Evolutionary conservation across 805 yeast genomes (phyloP), one percentile per base, ranked within the genome.

Genomic region (Debaryomyces prosopidis): DNA sequence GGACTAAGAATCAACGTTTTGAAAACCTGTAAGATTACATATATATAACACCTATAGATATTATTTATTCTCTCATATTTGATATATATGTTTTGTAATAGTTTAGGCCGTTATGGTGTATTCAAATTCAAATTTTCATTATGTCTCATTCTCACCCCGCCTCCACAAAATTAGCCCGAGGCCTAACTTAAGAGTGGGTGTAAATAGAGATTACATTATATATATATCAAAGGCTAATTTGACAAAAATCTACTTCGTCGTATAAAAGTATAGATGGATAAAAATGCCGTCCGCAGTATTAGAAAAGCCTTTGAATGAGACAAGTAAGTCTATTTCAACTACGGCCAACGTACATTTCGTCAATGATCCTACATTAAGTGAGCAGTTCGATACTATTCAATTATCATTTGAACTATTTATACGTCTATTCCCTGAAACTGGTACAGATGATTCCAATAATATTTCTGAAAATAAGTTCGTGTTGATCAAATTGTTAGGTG

Each of bases 401-500:
- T 30, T 72, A 4, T 65, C 75, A 9, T 53, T 59, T 48, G 73
- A 69, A 31, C 55, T 71, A 14, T 69, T 55, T 47, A 51, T 56
- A 27, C 57, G 60, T 30, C 44, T 72, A 19, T 72, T 67, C 47
- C 72, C 73, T 17, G 46, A 42, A 8, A 42, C 53, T n/a, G 34
- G 19, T 17, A 38, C 37, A 16, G 32, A 19, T n/a, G 31, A 16
- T 5, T 36, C 36, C 19, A 39, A 45, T 12, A 23, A 23, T 23
- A 32, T 42, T 16, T 39, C 33, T 9, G 43, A 42, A 17, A 50
- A 46, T 27, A 56, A 52, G 34, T 69, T 51, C 48, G 67, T 71
- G 5, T 51, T 72, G 38, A 57, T 72, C 30, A 68, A 69, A 53
- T 57, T 69, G 19, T 47, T 71, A 28, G 77, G 76, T 1, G 60